phyloP scores from a whole-genome alignment of 2,329 filamentous ascomycete genomes.

The Lecanicillium sp. region DNA sequence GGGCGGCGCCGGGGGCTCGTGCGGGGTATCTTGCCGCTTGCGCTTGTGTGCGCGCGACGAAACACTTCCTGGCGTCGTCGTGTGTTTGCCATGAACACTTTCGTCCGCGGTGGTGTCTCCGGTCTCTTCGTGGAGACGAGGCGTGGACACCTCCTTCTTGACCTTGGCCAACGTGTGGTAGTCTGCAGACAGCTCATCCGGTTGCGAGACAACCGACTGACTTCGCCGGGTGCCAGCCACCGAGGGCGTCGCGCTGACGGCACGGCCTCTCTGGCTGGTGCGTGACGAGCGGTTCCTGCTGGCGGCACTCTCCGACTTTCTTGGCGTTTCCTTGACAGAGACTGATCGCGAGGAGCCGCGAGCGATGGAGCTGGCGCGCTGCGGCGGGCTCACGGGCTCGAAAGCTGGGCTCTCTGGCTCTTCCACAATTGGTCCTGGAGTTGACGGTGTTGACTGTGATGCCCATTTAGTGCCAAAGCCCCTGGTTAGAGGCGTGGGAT shows the following conservation, averaged over 20 bases:
- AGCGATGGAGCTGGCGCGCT: constrained; percentile 31
- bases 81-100: constrained; percentile 35
- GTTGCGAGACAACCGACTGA: constrained; percentile 40
- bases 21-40: constrained; percentile 49
- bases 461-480: constrained; percentile 55
- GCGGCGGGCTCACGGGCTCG: constrained; percentile 54
- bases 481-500: constrained; percentile 24
- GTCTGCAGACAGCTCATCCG: constrained; percentile 44
- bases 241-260: constrained; percentile 31
- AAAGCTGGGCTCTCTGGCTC: constrained; percentile 47
- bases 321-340: constrained; percentile 14
- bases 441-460: constrained; percentile 50
- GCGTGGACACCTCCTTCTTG: constrained; percentile 56
- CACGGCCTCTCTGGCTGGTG: constrained; percentile 29
- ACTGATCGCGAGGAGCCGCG: constrained; percentile 24
- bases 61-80: constrained; percentile 32
- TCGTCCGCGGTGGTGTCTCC: constrained; percentile 53
- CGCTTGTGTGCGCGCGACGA: constrained; percentile 43
- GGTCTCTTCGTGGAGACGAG: constrained; percentile 46
- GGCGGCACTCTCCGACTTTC: constrained; percentile 17
- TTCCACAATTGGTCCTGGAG: constrained; percentile 36
- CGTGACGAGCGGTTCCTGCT: constrained; percentile 31
- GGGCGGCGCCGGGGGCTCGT: constrained; percentile 46
- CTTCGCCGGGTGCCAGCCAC: constrained; percentile 33
- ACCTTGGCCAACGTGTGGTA: constrained; percentile 37